Evolutionary conservation across 1,284 basidiomycete species (phyloP), one percentile per base, ranked within the genome.

Genomic region (Xanthoconium separans): DNA sequence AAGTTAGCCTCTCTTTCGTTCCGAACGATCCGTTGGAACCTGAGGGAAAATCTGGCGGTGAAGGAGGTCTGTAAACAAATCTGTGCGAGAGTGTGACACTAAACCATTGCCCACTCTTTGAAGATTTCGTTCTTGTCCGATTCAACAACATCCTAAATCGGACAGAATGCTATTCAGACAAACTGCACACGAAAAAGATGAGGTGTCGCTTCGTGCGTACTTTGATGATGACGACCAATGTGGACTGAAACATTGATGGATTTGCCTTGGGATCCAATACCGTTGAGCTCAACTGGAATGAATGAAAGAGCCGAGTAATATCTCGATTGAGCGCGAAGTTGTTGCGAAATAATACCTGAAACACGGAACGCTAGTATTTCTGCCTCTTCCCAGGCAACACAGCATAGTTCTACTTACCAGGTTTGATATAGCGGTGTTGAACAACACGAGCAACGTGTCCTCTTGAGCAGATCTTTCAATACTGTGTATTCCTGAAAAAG

Each of bases 391-490:
- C 24, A 24, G 24, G 24, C 6, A n/a, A 22, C 7, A 27, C 27
- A 27, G 7, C 7, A 6, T 27, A 27, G 6, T 27, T 27, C 0
- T 29, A 30, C 52, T 53, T 53, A 55, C 56, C 59, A 86, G 61
- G 60, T 86, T 85, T 0, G 84, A 85, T 22, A 86, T 75, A 0
- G 84, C 83, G 1, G 82, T 81, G 60, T 84, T 85, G 65, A 85
- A 84, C 2, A 86, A 62, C 1, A 85, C 83, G 2, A 85, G 74
- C 1, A 85, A 67, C 0, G 79, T 82, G 50, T 85, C 84, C 60
- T 85, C 83, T 62, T 85, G 83, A 7, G 80, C 77, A 0, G 81
- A 83, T 2, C 83, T 70, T 58, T 85, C 83, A 29, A 84, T 82
- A 48, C 81, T 82, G 55, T 85, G 83, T 0, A 85, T 81, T 42